Evolutionary conservation across 2,329 filamentous ascomycete genomes (phyloP).

Genomic region (Phialocephala subalpina): DNA sequence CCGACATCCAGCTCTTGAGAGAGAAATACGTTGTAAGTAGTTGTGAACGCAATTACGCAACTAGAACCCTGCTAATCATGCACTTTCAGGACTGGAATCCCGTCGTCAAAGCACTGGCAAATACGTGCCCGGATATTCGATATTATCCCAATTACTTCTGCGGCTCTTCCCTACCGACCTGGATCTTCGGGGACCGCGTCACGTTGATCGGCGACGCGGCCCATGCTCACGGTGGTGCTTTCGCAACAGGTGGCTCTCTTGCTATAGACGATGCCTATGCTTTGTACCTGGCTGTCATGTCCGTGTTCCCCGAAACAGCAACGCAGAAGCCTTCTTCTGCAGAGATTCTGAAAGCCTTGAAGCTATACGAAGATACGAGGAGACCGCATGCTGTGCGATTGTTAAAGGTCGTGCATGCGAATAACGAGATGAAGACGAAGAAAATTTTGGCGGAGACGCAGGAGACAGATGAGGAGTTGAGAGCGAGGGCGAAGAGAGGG

Average conservation of each 20-base stretch:
- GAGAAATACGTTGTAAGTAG: constrained; percentile 41
- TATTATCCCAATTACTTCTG: constrained; percentile 47
- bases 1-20: constrained; percentile 39
- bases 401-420: constrained; percentile 25
- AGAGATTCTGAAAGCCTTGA: constrained; percentile 37
- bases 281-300: constrained; percentile 36
- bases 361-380: constrained; percentile 46
- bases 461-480: constrained; percentile 38
- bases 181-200: constrained; percentile 43
- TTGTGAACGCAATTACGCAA: neutral
- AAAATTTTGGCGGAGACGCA: constrained; percentile 25
- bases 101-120: constrained; percentile 44
- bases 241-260: constrained; percentile 48
- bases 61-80: constrained; percentile 1
- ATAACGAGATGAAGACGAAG: constrained; percentile 30
- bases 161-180: constrained; percentile 41
- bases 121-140: constrained; percentile 43
- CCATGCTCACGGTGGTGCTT: constrained; percentile 49
- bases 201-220: constrained; percentile 49
- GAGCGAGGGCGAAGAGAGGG: constrained; percentile 60
- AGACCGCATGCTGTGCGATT: constrained; percentile 46
- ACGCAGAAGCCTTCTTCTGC: constrained; percentile 24
- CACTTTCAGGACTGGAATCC: constrained; percentile 46
- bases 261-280: constrained; percentile 50
- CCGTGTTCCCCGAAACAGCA: constrained; percentile 26